Evolutionary conservation across 2,329 filamentous ascomycete genomes (phyloP).

Genomic region (Hymenoscyphus albidus): DNA sequence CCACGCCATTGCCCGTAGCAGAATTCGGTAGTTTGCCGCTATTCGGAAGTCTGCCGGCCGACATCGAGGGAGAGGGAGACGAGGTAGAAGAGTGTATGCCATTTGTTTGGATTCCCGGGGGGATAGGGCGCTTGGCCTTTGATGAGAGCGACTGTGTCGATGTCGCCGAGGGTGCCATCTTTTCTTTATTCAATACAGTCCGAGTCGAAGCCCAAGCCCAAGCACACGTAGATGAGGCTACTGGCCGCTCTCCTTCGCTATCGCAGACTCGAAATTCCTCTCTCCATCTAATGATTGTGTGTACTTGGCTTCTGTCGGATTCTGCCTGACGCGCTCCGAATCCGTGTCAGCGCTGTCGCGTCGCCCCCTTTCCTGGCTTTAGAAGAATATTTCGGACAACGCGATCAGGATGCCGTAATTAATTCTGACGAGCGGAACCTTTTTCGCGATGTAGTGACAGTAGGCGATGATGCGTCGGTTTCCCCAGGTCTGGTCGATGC

Average conservation of each 20-base stretch:
- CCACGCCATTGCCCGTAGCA: constrained; percentile 43
- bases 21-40: constrained; percentile 47
- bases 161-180: constrained; percentile 33
- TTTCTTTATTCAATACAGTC: constrained; percentile 5
- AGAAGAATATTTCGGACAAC: neutral
- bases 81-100: constrained; percentile 48
- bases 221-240: constrained; percentile 10
- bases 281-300: constrained; percentile 23
- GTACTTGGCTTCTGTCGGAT: neutral
- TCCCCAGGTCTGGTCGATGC: constrained; percentile 1
- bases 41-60: constrained; percentile 51
- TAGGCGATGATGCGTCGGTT: neutral
- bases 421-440: neutral
- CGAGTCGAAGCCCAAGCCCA: constrained; percentile 1
- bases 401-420: neutral
- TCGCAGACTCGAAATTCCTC: constrained; percentile 16
- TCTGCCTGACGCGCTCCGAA: neutral
- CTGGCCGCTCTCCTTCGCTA: constrained; percentile 24
- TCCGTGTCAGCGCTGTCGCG: neutral
- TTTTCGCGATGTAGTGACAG: neutral
- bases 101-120: constrained; percentile 51
- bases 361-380: constrained; percentile 11
- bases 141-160: constrained; percentile 28
- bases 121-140: constrained; percentile 67
- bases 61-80: constrained; percentile 46